Evolutionary conservation across 2,329 filamentous ascomycete species (phyloP).

Genomic region (Penicillium vulpinum): DNA sequence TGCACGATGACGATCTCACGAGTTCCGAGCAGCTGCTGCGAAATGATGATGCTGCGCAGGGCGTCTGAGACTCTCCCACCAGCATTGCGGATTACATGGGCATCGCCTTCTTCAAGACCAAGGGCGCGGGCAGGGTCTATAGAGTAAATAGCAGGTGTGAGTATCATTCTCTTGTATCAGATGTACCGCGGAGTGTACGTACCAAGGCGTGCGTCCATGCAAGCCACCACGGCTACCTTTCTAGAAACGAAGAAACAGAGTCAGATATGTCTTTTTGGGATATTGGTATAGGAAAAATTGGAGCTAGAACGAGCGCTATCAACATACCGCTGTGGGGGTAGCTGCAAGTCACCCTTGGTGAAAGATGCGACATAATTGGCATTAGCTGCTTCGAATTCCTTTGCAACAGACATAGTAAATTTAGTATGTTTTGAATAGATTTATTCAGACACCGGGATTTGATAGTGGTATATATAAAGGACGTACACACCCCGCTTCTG

Average conservation of each 20-base stretch:
- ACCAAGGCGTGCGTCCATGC: constrained; percentile 72
- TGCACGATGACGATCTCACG: constrained; percentile 68
- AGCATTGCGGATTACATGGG: constrained; percentile 76
- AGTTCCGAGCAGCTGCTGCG: constrained; percentile 75
- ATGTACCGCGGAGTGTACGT: not conserved
- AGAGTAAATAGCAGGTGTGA: not conserved
- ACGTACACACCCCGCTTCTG: constrained; percentile 13
- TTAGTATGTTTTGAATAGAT: not conserved
- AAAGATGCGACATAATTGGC: constrained; percentile 60
- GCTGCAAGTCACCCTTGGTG: constrained; percentile 63
- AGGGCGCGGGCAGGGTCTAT: constrained; percentile 67
- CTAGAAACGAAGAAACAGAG: constrained; percentile 3
- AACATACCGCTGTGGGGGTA: constrained; percentile 64
- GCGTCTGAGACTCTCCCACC: constrained; percentile 68
- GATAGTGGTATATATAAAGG: constrained; percentile 12
- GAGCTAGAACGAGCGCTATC: not conserved
- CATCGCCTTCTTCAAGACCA: constrained; percentile 71
- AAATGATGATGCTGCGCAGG: constrained; percentile 73
- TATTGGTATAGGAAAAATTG: not conserved
- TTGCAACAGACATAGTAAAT: constrained; percentile 31
- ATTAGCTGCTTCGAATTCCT: constrained; percentile 60
- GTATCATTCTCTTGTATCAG: not conserved
- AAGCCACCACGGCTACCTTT: constrained; percentile 59
- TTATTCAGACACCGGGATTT: constrained; percentile 1
- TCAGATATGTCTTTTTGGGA: not conserved